These are phyloP conservation scores for Capsicum chinense DNA, from an alignment of 257 asterid genomes.

Conservation along the genomic window DNA sequence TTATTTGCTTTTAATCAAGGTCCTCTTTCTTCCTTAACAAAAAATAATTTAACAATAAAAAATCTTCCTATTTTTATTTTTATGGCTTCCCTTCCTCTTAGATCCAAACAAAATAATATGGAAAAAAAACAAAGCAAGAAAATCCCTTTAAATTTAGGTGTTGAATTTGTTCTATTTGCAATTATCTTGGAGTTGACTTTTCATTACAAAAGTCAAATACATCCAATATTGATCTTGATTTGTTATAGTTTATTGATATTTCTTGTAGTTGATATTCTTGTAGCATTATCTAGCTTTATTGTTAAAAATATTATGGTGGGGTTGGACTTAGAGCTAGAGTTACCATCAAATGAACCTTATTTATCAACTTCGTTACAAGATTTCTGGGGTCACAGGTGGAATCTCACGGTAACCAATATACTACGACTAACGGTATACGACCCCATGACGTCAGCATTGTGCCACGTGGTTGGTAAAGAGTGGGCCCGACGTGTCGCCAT, in stretches of 20 bases:
- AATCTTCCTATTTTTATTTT: constrained; percentile 53
- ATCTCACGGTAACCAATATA: constrained; percentile 58
- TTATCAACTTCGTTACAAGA: constrained; percentile 74
- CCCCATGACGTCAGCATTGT: constrained; percentile 44
- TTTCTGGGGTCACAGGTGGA: constrained; percentile 84
- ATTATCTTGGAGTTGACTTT: constrained; percentile 14
- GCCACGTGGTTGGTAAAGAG: constrained; percentile 33
- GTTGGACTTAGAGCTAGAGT: constrained; percentile 59
- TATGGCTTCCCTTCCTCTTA: constrained; percentile 65
- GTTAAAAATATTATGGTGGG: constrained; percentile 42
- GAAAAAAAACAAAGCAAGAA: constrained; percentile 18
- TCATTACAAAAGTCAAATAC: constrained; percentile 35
- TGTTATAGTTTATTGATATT: constrained; percentile 11
- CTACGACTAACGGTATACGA: constrained; percentile 52
- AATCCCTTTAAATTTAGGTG: constrained; percentile 23
- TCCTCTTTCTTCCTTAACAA: constrained; percentile 45
- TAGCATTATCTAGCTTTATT: constrained; percentile 38
- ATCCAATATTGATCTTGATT: constrained; percentile 34
- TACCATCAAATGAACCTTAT: constrained; percentile 75
- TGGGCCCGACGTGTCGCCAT: constrained; percentile 45
- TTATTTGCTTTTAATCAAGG: constrained; percentile 59
- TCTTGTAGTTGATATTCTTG: constrained; percentile 33
- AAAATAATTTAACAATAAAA: constrained; percentile 31
- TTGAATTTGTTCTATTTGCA: not conserved
- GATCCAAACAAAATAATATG: constrained; percentile 32